Evolutionary conservation across 2,329 filamentous ascomycete species (phyloP).

Genomic region (Xylaria multiplex): DNA sequence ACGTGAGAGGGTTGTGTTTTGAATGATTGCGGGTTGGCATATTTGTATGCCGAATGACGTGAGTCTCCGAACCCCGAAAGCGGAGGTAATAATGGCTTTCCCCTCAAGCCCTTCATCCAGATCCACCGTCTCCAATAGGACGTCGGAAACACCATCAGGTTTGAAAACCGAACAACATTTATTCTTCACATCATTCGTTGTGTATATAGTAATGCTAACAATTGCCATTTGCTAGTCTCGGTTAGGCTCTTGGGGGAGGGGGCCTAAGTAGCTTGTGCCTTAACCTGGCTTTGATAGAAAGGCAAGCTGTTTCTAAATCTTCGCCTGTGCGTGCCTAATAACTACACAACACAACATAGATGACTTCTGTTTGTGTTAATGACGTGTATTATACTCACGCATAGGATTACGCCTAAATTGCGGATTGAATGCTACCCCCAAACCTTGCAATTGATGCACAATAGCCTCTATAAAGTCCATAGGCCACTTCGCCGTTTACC

Average conservation of each 20-base stretch:
- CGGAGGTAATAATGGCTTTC: slow-evolving; percentile 16
- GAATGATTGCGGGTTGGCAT: not conserved
- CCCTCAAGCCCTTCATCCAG: slow-evolving; percentile 8
- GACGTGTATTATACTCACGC: not conserved
- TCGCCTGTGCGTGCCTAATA: too few relatives aligned
- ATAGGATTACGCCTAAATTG: not conserved
- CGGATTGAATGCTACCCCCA: too few relatives aligned
- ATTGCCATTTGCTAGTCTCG: too few relatives aligned
- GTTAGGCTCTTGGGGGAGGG: too few relatives aligned
- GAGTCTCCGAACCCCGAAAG: slow-evolving; percentile 19
- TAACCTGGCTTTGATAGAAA: too few relatives aligned
- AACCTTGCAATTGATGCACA: not conserved
- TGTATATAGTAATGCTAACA: too few relatives aligned
- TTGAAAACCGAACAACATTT: not conserved
- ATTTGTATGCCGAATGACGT: slow-evolving; percentile 8
- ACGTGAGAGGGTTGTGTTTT: not conserved
- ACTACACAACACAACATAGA: not conserved
- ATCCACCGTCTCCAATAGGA: slow-evolving; percentile 19
- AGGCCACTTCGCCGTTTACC: slow-evolving; percentile 68
- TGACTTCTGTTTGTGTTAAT: not conserved
- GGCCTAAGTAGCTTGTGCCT: too few relatives aligned
- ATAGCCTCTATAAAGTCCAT: slow-evolving; percentile 46
- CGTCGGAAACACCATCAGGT: too few relatives aligned
- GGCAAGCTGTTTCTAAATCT: too few relatives aligned
- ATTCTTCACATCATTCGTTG: not conserved